Evolutionary conservation across 2,329 filamentous ascomycete genomes (phyloP), one percentile per base, ranked within the genome.

Genomic region (Pseudohalonectria lignicola): DNA sequence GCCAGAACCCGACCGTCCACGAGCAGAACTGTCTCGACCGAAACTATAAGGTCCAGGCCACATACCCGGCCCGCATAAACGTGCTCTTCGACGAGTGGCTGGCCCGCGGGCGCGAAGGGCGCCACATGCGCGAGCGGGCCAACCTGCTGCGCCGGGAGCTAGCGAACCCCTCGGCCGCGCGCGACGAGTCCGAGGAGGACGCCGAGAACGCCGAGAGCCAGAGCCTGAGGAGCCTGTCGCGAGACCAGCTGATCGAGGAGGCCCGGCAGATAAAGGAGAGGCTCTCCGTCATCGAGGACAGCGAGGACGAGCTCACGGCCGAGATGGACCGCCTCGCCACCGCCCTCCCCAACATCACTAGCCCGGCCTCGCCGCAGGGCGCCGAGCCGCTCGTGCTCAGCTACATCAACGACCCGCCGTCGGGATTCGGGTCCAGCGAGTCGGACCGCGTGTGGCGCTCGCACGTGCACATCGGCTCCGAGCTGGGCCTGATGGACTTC

Each of bases 401-500:
- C 47, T 87, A 87, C 55, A 84, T 96, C 64, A 93, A 94, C 57
- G 70, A 81, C 41, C 71, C 79, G 58, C 79, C 67, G 10, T 60
- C 61, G 54, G 52, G 54, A 47, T 31, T 40, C 28, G 47, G 42
- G 3, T 45, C 26, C 47, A 44, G 13, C 50, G 42, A 48, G 2
- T 59, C 59, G 3, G 61, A 66, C 46, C 61, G 63, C 40, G 61
- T 72, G 6, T 79, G 72, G 72, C 70, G 76, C 31, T 90, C 84
- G 0, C 88, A 95, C 57, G 82, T 92, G 7, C 74, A 90, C 47
- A 90, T 98, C 48, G 92, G 92, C 23, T 69, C 77, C 4, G 76
- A 87, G 52, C 74, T 98, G n/a, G 79, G 81, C 25, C 71, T 98
- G n/a, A 68, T 98, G 37, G 90, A 98, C 62, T 95, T 98, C 53